Base-by-base conservation (phyloP, 495 filamentous ascomycete genomes). In the Hyaloscypha bicolor region DNA sequence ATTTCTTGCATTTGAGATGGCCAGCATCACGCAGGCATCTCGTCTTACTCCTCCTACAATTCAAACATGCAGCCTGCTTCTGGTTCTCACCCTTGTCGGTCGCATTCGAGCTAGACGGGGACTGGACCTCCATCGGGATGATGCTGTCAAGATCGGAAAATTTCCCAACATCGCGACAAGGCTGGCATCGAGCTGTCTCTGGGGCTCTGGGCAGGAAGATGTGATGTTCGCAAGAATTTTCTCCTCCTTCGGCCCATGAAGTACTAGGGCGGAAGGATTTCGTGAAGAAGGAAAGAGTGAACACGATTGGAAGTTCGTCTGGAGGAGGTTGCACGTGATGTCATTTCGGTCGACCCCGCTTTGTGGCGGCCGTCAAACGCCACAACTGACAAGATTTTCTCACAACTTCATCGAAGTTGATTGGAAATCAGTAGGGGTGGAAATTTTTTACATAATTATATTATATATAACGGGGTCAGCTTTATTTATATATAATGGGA, bases 11-110 rank as follows among this genome's bases (percentile, higher is more conserved):
- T 19, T 77, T 79, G 30, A 77, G 69, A 62, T 85, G 79, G 62
- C 81, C 74, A 30, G 75, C 66, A 60, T 79, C 74, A 60, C 88
- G 79, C 61, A 86, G 81, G 78, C 89, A 91, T 72, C 87, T 85
- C 68, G 89, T 84, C 75, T 91, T 91, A 71, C 87, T 90, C 64
- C 85, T 81, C 56, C 88, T 83, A 69, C 89, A 91, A 69, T 83
- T 87, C 29, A 90, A 81, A 75, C 89, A 91, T 19, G 89, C 88
- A 31, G 88, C 88, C 69, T 85, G 82, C 70, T 85, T 83, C 25
- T 55, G 42, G 11, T 39, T 58, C 11, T 69, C 66, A n/a, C 58
- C 63, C 58, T 69, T 64, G 14, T 67, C 68, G 8, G 60, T 55
- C 16, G 64, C 64, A n/a, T 55, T 70, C 16, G 68, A 69, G 57